Conservation (phyloP, 2,329 filamentous ascomycete genomes). For the Westerdykella ornata region DNA sequence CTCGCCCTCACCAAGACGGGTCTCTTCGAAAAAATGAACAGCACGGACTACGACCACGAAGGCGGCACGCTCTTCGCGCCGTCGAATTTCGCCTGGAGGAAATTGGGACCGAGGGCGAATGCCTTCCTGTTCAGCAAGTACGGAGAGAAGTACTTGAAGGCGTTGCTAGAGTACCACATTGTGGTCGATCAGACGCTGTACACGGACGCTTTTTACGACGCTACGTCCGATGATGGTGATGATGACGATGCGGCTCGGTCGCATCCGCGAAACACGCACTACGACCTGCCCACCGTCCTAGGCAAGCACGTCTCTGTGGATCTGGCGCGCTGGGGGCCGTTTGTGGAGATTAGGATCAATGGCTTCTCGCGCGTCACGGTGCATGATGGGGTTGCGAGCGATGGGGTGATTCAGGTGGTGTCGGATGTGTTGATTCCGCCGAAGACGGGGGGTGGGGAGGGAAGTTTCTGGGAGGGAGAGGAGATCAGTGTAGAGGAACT, state of each 20-base stretch:
- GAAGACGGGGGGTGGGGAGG: constrained; percentile 42
- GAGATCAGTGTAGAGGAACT: constrained; percentile 56
- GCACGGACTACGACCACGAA: constrained; percentile 42
- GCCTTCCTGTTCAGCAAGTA: constrained; percentile 76
- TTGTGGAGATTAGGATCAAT: constrained; percentile 68
- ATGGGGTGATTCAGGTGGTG: constrained; percentile 78
- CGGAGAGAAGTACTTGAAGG: constrained; percentile 69
- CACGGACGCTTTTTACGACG: constrained; percentile 69
- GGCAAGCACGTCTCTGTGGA: constrained; percentile 64
- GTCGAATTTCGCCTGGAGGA: constrained; percentile 70
- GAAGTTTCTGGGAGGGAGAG: constrained; percentile 38
- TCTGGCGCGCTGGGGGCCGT: constrained; percentile 59
- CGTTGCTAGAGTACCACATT: constrained; percentile 72
- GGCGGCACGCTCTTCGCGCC: constrained; percentile 79
- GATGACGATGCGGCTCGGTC: constrained; percentile 12
- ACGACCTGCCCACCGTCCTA: constrained; percentile 68
- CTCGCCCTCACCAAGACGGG: constrained; percentile 70
- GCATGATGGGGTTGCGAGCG: constrained; percentile 64
- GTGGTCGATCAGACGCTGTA: constrained; percentile 71
- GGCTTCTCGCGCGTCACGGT: constrained; percentile 60
- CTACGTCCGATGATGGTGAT: constrained; percentile 22
- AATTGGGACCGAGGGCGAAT: constrained; percentile 65
- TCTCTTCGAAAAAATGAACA: constrained; percentile 54
- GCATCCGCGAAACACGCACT: constrained; percentile 48
- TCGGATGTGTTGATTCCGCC: constrained; percentile 70